Evolutionary conservation across 2,329 filamentous ascomycete species (phyloP), one percentile per base, ranked within the genome.

Genomic region (Penicillium sp.): DNA sequence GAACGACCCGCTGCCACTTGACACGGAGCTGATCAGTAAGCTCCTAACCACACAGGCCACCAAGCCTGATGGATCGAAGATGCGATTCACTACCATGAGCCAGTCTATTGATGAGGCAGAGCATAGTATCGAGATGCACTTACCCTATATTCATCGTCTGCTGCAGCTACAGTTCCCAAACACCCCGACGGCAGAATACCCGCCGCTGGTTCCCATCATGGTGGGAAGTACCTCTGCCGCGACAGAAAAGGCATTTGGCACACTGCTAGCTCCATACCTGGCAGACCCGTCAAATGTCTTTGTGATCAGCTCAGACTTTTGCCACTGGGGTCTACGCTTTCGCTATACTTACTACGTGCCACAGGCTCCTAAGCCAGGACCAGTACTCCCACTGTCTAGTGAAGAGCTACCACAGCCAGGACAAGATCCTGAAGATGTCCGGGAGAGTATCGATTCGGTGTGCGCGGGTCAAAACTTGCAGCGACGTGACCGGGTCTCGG

Each of bases 111-210:
- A 99, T 71, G 85, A 92, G 63, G 84, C 85, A 5, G 95, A 99
- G 77, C 95, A 99, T 78, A 97, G 92, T 55, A 84, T 98, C 1
- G 95, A 99, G 80, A 96, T 99, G 90, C 95, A 99, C 69, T 83
- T 98, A 8, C 94, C 95, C 0, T 97, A 96, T 72, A 89, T 98
- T 65, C 93, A 93, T 82, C 93, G 93, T 73, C 87, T 91, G 56
- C 83, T 89, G 6, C 83, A 84, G 60, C 78, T 80, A 74, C 84
- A 79, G 38, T 76, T 76, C 60, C 79, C 76, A 1, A 84, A 85
- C 63, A 78, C 77, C 0, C 78, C 81, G 0, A 72, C 78, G 0
- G 78, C 84, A 1, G 72, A 83, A 4, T 91, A 90, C 68, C 92
- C 94, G 0, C 85, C 84, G 6, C 84, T 99, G 4, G 84, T 97